Conservation (phyloP, 2,329 filamentous ascomycete species). For the Dothiorella sarmentorum region DNA sequence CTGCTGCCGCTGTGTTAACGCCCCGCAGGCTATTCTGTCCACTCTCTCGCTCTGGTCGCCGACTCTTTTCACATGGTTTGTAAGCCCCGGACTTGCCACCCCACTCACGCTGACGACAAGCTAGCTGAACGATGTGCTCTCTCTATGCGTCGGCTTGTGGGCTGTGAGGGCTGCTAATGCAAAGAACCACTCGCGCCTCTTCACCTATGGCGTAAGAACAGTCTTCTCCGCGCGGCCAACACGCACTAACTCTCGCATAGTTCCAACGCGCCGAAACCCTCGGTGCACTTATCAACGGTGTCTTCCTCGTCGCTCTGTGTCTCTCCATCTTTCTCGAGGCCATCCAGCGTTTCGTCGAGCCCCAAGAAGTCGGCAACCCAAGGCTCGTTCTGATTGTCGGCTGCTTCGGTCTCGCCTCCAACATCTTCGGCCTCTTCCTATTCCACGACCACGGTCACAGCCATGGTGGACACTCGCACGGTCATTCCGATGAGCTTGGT, state of each 20-base stretch:
- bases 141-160: slow-evolving; percentile 88
- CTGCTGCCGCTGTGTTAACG: slow-evolving; percentile 17
- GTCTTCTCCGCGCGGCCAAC: not conserved
- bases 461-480: slow-evolving; percentile 57
- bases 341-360: slow-evolving; percentile 85
- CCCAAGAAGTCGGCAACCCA: slow-evolving; percentile 81
- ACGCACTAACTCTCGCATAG: slow-evolving; percentile 41
- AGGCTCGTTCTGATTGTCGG: slow-evolving; percentile 87
- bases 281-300: slow-evolving; percentile 93
- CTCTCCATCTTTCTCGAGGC: slow-evolving; percentile 96
- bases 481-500: slow-evolving; percentile 37
- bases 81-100: slow-evolving; percentile 17
- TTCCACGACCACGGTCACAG: slow-evolving; percentile 91
- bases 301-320: slow-evolving; percentile 94
- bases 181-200: slow-evolving; percentile 77
- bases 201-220: slow-evolving; percentile 80
- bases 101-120: slow-evolving; percentile 20
- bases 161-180: slow-evolving; percentile 86
- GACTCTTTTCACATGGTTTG: slow-evolving; percentile 97
- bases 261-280: slow-evolving; percentile 97
- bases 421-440: slow-evolving; percentile 82
- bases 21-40: slow-evolving; percentile 67
- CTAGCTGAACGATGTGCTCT: slow-evolving; percentile 94
- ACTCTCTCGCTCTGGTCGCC: slow-evolving; percentile 88
- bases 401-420: slow-evolving; percentile 78